A percentile compares a stretch with the other conserved stretches of the same genome.
Evolutionary conservation across 129 eudicot species (phyloP).

Genomic region (Ambrosia artemisiifolia): DNA sequence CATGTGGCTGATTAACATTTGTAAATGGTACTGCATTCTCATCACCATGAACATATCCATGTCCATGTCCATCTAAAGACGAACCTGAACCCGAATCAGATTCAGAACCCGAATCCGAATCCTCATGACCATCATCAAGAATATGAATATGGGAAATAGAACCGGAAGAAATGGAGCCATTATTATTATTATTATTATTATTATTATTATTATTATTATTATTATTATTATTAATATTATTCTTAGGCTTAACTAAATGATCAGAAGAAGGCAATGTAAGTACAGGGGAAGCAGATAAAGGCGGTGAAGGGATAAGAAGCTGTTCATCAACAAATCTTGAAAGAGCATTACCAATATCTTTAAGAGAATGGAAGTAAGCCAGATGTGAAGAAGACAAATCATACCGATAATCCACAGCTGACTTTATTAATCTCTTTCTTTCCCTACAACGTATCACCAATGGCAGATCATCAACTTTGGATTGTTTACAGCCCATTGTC

Average conservation of each 20-base stretch:
- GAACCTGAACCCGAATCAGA: conserved; percentile 28
- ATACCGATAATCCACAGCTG: conserved; percentile 79
- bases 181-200: not conserved
- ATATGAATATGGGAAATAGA: conserved; percentile 33
- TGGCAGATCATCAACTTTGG: conserved; percentile 71
- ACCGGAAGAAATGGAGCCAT: conserved; percentile 26
- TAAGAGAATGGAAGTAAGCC: conserved; percentile 63
- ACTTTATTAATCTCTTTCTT: conserved; percentile 55
- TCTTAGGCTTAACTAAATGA: conserved; percentile 27
- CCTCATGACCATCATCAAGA: conserved; percentile 27
- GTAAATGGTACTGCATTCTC: conserved; percentile 1
- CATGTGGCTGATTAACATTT: not conserved
- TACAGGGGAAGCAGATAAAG: conserved; percentile 52
- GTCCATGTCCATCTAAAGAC: conserved; percentile 20
- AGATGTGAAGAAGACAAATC: conserved; percentile 79
- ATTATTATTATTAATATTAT: no score
- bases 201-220: no score
- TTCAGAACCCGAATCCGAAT: conserved; percentile 35
- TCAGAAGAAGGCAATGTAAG: conserved; percentile 70
- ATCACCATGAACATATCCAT: conserved; percentile 18
- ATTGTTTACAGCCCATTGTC: conserved; percentile 74
- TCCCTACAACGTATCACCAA: conserved; percentile 76
- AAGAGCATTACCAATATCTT: conserved; percentile 71
- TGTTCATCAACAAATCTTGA: conserved; percentile 82
- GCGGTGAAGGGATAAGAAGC: conserved; percentile 44